Percentiles rank a stretch among this genome's conserved stretches.
Evolutionary conservation across 73 alveolate genomes (phyloP).

Genomic region (Uronychia setigera): DNA sequence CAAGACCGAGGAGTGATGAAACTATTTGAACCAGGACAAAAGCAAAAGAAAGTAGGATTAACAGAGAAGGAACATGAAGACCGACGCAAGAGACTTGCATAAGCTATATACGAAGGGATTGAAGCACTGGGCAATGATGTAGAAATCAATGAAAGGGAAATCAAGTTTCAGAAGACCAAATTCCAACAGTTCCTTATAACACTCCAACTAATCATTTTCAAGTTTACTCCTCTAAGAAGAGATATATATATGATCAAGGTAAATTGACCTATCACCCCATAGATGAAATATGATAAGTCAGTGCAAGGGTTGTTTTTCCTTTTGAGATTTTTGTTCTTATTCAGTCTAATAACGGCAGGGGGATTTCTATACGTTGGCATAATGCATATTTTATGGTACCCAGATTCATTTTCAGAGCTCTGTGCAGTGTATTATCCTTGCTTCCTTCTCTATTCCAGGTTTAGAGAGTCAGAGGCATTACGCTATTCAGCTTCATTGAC

Average conservation of each 20-base stretch:
- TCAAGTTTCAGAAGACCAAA: neutral
- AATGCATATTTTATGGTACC: constrained; percentile 19
- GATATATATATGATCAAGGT: constrained; percentile 2
- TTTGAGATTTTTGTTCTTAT: constrained; percentile 37
- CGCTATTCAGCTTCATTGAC: constrained; percentile 32
- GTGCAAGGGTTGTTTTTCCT: constrained; percentile 35
- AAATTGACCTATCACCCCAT: constrained; percentile 1
- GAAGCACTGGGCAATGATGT: neutral
- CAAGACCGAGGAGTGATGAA: neutral
- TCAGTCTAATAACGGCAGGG: constrained; percentile 26
- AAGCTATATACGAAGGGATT: neutral
- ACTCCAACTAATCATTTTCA: neutral
- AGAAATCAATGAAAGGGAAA: neutral
- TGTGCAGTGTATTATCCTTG: constrained; percentile 63
- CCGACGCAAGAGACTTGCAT: neutral
- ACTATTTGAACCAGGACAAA: neutral
- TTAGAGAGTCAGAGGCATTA: constrained; percentile 5
- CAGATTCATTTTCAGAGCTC: neutral
- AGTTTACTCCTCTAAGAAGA: constrained; percentile 23
- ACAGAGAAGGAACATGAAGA: neutral
- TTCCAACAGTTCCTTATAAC: neutral
- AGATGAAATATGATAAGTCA: constrained; percentile 42
- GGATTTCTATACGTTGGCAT: constrained; percentile 34
- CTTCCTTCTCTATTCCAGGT: constrained; percentile 49
- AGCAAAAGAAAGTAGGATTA: no score